Base-by-base conservation (phyloP, 441 rosid genomes). In the Gossypium lobatum region DNA sequence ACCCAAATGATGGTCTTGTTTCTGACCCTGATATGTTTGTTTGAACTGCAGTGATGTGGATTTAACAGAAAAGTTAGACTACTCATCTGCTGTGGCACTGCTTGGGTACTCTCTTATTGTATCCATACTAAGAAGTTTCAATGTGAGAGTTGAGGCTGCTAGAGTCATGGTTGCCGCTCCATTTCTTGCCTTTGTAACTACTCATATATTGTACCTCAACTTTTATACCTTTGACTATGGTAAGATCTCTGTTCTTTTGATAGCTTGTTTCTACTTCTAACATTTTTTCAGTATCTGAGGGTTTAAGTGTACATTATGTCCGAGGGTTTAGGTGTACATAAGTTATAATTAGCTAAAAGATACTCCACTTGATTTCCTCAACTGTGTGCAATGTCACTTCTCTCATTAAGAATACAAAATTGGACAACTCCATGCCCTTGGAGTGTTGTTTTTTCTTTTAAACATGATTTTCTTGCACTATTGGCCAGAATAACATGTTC, bases 101-200 rank as follows among this genome's bases (percentile, higher is more conserved):
- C 83, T 95, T 18, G 97, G 98, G 21, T 90, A 75, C 83, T 93
- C 99, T 0, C 93, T 91, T 74, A 89, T 95, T 73, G 55, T 95
- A 75, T 76, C 98, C 16, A 78, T 93, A 70, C 81, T 90, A 63
- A 83, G 94, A 82, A 80, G 86, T 71, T 89, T 94, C 77, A 83
- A 83, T 74, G 82, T 91, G 75, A 84, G 83, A 61, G 88, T 75
- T 37, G 96, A 91, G 88, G 97, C 98, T 76, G 73, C 93, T 46
- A 84, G 96, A 82, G 96, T 95, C 82, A 95, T 91, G 97, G 89
- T 89, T 71, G 85, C 99, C 34, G 97, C 98, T 81, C 99, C 98
- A 5, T 73, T 95, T 72, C 79, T 90, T 28, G 99, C 99, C 67
- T 91, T 91, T 55, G 86, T 89, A 25, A 88, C 91, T 2, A 91